These are phyloP conservation scores for Nigrospora oryzae DNA, from an alignment of 2,329 filamentous ascomycete species.

Conservation along the genomic window DNA sequence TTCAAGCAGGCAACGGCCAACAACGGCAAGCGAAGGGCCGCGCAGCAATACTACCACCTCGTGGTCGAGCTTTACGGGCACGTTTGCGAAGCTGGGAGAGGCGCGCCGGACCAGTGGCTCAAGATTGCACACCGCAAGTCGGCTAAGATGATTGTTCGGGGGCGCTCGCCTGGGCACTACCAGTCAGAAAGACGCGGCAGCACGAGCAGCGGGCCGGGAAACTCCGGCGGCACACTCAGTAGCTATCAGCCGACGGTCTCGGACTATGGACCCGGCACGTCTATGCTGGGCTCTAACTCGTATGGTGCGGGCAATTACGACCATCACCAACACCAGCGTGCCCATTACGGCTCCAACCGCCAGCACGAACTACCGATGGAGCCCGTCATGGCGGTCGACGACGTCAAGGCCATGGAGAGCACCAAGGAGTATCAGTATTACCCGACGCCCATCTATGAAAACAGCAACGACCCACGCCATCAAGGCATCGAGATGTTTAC, in stretches of 20 bases:
- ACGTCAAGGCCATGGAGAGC: constrained; percentile 16
- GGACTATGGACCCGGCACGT: constrained; percentile 26
- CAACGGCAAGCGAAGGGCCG: constrained; percentile 82
- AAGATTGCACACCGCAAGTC: constrained; percentile 67
- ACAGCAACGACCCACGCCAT: constrained; percentile 26
- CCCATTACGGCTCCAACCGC: constrained; percentile 18
- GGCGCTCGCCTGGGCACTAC: constrained; percentile 74
- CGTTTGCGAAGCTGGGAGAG: constrained; percentile 52
- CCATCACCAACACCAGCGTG: constrained; percentile 30
- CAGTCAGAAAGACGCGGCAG: constrained; percentile 62
- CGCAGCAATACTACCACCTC: constrained; percentile 90
- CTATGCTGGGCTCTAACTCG: constrained; percentile 28
- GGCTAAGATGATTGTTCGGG: constrained; percentile 79
- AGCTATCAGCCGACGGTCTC: constrained; percentile 29
- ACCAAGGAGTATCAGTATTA: constrained; percentile 49
- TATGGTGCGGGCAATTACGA: constrained; percentile 29
- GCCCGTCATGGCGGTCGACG: constrained; percentile 10
- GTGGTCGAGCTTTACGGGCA: constrained; percentile 76
- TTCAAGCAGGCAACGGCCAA: constrained; percentile 93
- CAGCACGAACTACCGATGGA: constrained; percentile 43
- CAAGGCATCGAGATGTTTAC: constrained; percentile 41
- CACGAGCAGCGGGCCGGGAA: constrained; percentile 50
- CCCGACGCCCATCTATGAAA: constrained; percentile 40
- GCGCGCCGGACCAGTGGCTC: constrained; percentile 47
- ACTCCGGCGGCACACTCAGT: constrained; percentile 36